Conservation (phyloP, 371 early-diverging fungal genomes). For the Choanephora cucurbitarum region DNA sequence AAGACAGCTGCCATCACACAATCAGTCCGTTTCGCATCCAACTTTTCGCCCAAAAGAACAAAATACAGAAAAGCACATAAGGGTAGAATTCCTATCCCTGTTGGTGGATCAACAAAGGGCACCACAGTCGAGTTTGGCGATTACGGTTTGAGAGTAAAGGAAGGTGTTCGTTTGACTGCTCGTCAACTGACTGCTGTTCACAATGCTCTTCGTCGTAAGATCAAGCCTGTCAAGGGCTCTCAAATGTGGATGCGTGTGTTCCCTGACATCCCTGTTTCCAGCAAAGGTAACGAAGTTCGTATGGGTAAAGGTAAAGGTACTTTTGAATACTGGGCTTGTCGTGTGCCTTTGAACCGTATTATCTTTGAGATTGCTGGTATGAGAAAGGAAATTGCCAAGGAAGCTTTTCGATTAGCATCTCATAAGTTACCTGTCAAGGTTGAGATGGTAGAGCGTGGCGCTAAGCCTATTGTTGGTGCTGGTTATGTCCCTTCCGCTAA, state of each 20-base stretch:
- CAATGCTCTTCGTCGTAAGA: constrained; percentile 72
- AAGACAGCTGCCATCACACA: constrained; percentile 5
- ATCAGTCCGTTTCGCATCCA: constrained; percentile 53
- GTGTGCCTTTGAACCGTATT: constrained; percentile 86
- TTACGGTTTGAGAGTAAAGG: constrained; percentile 85
- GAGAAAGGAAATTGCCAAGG: constrained; percentile 79
- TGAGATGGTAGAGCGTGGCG: constrained; percentile 70
- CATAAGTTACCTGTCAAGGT: constrained; percentile 75
- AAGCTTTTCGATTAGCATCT: constrained; percentile 71
- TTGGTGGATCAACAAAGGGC: constrained; percentile 84
- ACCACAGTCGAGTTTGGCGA: constrained; percentile 88
- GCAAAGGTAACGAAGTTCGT: constrained; percentile 90
- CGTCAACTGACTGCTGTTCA: constrained; percentile 83
- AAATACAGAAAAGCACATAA: constrained; percentile 90
- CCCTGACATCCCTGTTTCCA: constrained; percentile 91
- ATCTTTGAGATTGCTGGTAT: constrained; percentile 85
- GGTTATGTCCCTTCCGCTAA: constrained; percentile 31
- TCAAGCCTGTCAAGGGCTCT: constrained; percentile 87
- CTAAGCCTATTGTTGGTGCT: constrained; percentile 56
- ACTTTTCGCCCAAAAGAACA: constrained; percentile 75
- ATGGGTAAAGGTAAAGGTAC: constrained; percentile 98
- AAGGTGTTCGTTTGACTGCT: constrained; percentile 82
- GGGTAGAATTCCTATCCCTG: constrained; percentile 82
- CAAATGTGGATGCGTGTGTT: constrained; percentile 88
- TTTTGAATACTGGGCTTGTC: constrained; percentile 91